Conservation (phyloP, 2,329 filamentous ascomycete genomes). For the Trichoderma guizhouense region DNA sequence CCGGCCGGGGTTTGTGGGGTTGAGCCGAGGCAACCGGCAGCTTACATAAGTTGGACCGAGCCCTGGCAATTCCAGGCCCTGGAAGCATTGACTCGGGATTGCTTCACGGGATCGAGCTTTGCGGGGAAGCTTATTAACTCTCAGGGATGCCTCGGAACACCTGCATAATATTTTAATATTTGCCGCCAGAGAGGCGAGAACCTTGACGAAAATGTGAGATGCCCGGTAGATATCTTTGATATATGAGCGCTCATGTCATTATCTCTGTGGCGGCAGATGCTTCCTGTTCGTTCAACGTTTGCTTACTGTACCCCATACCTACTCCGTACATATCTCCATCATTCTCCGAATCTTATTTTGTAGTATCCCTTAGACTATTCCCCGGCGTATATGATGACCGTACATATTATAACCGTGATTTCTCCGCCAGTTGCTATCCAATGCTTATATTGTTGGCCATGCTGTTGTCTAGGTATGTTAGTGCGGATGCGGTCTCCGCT, state of each 20-base stretch:
- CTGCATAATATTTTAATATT: not conserved
- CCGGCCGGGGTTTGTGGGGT: conserved; percentile 16
- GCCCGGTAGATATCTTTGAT: not conserved
- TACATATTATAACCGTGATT: no score
- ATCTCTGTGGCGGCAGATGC: not conserved
- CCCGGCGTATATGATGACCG: not conserved
- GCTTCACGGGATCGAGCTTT: not conserved
- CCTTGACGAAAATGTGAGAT: not conserved
- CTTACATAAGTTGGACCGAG: conserved; percentile 16
- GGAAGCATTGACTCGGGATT: not conserved
- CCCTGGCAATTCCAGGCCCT: not conserved
- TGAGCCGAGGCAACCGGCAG: conserved; percentile 17
- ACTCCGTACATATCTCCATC: not conserved
- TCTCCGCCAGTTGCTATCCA: no score
- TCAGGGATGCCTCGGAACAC: not conserved
- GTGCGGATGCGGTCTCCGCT: not conserved
- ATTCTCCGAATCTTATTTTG: not conserved
- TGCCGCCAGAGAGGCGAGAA: not conserved
- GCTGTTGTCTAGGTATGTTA: not conserved
- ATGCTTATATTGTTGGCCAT: not conserved
- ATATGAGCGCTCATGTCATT: not conserved
- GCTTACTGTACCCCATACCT: not conserved
- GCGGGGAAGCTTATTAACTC: not conserved
- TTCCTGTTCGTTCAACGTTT: not conserved
- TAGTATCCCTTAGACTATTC: not conserved